Conservation (phyloP, 1,284 basidiomycete species). For the Melanopsichium pennsylvanicum region DNA sequence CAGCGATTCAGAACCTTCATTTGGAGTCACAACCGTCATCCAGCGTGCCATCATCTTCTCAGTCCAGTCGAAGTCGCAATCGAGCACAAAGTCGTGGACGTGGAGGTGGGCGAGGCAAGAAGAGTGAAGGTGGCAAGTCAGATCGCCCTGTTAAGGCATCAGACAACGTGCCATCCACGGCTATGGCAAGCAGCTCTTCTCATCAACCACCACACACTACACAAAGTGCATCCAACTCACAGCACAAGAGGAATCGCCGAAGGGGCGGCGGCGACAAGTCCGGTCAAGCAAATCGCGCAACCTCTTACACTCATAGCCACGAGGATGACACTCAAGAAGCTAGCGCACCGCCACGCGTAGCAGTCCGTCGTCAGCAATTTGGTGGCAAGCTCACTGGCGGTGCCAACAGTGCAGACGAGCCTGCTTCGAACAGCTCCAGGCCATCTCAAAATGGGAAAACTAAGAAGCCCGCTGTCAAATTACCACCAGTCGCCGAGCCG, state of each 20-base stretch:
- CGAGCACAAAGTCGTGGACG: conserved; percentile 14
- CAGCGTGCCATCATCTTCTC: conserved; percentile 3
- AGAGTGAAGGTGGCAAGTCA: background rate
- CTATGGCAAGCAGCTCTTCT: background rate
- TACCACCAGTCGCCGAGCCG: conserved; percentile 20
- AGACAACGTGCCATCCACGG: background rate
- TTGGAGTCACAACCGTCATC: conserved; percentile 11
- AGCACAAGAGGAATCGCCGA: conserved; percentile 2
- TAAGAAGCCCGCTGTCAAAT: conserved; percentile 32
- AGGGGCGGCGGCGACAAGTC: conserved; percentile 11
- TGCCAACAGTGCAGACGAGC: background rate
- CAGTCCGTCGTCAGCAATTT: conserved; percentile 43
- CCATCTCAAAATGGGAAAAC: conserved; percentile 14
- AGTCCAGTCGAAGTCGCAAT: conserved; percentile 13
- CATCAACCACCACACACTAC: background rate
- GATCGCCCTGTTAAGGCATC: background rate
- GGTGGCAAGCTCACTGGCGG: conserved; percentile 45
- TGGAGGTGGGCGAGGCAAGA: conserved; percentile 25
- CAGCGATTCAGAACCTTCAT: conserved; percentile 11
- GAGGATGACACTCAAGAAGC: background rate
- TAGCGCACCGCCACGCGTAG: conserved; percentile 11
- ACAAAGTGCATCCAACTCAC: background rate
- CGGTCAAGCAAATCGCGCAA: conserved; percentile 2
- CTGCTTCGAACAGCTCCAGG: conserved; percentile 1
- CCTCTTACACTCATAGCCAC: background rate